phyloP scores from a whole-genome alignment of 768 basidiomycete species.

The Mycena galericulata region DNA sequence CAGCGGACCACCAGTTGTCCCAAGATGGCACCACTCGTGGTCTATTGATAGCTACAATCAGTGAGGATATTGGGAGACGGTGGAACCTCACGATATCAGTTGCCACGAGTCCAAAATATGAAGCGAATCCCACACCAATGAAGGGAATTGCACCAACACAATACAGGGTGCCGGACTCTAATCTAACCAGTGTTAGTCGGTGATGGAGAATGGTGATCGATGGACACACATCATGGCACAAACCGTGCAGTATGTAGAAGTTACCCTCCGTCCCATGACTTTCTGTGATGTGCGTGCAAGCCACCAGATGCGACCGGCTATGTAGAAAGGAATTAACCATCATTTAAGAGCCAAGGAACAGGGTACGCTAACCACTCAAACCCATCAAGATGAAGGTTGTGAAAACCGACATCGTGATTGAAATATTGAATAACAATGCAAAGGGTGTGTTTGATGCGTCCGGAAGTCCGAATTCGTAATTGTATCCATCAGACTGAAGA shows the following conservation, averaged over 20 bases:
- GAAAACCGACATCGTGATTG: slow-evolving; percentile 8
- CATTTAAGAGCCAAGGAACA: not conserved
- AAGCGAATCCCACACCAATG: not conserved
- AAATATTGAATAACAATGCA: not conserved
- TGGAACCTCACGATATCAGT: not conserved
- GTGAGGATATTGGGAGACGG: not conserved
- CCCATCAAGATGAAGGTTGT: slow-evolving; percentile 10
- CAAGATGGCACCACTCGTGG: slow-evolving; percentile 14
- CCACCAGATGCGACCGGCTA: slow-evolving; percentile 21
- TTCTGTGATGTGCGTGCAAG: slow-evolving; percentile 1
- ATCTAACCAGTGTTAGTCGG: slow-evolving; percentile 4
- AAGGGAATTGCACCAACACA: slow-evolving; percentile 2
- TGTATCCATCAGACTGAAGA: no score
- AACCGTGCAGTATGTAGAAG: slow-evolving; percentile 3
- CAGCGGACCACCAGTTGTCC: slow-evolving; percentile 10
- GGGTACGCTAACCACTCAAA: slow-evolving; percentile 2
- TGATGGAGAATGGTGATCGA: not conserved
- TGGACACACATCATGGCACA: slow-evolving; percentile 14
- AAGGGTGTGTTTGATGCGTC: not conserved
- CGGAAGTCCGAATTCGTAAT: slow-evolving; percentile 2
- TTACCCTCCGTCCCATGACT: not conserved
- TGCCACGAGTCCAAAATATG: not conserved
- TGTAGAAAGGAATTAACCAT: slow-evolving; percentile 6
- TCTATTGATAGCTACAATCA: not conserved
- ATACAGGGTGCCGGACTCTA: slow-evolving; percentile 18